phyloP scores from a whole-genome alignment of 2,329 filamentous ascomycete species.

The Colletotrichum theobromicola region DNA sequence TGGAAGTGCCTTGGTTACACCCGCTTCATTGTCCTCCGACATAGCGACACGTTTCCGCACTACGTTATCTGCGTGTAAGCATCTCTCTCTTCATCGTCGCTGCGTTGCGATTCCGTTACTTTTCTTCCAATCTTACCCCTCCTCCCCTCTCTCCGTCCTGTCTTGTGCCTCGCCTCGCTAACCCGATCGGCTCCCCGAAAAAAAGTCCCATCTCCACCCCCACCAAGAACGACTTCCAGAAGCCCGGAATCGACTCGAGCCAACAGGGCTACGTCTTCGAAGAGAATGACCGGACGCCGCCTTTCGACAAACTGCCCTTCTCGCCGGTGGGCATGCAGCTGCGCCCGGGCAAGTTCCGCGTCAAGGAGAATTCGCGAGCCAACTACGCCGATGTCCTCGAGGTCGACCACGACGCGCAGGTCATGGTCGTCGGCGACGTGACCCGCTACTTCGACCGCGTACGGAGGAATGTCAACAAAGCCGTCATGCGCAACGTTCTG shows the following conservation, averaged over 20 bases:
- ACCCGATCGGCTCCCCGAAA: not conserved
- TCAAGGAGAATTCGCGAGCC: conserved; percentile 17
- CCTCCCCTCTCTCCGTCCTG: not conserved
- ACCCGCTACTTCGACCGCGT: conserved; percentile 18
- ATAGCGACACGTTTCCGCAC: conserved; percentile 19
- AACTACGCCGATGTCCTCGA: conserved; percentile 21
- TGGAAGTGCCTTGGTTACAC: conserved; percentile 21
- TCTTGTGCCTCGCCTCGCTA: not conserved
- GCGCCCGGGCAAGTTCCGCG: conserved; percentile 19
- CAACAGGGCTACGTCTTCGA: conserved; percentile 19
- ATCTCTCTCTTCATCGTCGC: not conserved
- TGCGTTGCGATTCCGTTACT: not conserved
- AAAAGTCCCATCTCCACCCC: conserved; percentile 18
- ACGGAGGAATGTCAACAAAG: conserved; percentile 18
- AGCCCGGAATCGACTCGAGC: conserved; percentile 20
- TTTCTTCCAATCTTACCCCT: not conserved
- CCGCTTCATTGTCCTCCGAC: conserved; percentile 18
- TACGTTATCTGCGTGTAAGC: conserved; percentile 19
- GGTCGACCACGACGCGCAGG: conserved; percentile 21
- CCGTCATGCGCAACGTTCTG: conserved; percentile 19
- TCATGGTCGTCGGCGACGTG: conserved; percentile 20
- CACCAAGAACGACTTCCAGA: conserved; percentile 21
- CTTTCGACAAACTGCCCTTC: conserved; percentile 15
- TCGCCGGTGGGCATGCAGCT: conserved; percentile 18
- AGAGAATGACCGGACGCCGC: conserved; percentile 17